Percentiles rank a stretch among this genome's conserved stretches.
Conservation (phyloP, 2,329 filamentous ascomycete species). For the Microthyrium microscopicum region DNA sequence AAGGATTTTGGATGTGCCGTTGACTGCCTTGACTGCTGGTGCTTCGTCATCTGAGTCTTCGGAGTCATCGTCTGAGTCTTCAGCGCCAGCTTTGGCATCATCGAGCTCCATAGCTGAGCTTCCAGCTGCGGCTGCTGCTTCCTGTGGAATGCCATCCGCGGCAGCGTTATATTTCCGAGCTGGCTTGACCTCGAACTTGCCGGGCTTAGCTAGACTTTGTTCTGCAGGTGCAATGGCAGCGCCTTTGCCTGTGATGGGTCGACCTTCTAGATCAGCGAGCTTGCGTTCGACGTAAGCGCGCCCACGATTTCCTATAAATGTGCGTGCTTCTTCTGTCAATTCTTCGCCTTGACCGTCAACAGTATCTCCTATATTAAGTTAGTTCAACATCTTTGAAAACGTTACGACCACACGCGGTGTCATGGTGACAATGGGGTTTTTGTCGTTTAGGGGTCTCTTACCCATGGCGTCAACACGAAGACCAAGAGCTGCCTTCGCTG, state of each 20-base stretch:
- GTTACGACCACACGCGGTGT: too few relatives aligned
- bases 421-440: conserved; percentile 14
- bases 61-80: conserved; percentile 20
- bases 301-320: conserved; percentile 57
- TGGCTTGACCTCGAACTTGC: conserved; percentile 86
- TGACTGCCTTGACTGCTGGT: conserved; percentile 10
- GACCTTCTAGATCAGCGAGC: conserved; percentile 70
- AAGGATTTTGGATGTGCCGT: background rate
- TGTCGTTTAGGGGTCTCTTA: conserved; percentile 45
- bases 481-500: conserved; percentile 84
- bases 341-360: conserved; percentile 41
- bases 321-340: conserved; percentile 76
- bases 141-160: conserved; percentile 64
- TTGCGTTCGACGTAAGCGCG: conserved; percentile 60
- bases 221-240: conserved; percentile 41
- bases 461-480: conserved; percentile 81
- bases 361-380: too few relatives aligned
- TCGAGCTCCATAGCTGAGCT: conserved; percentile 19
- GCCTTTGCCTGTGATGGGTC: conserved; percentile 65
- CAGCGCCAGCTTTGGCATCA: conserved; percentile 27
- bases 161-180: conserved; percentile 88
- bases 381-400: too few relatives aligned
- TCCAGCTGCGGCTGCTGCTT: conserved; percentile 42
- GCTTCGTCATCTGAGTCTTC: conserved; percentile 19
- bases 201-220: conserved; percentile 40